Evolutionary conservation across 2,329 filamentous ascomycete genomes (phyloP).

Genomic region (Aspergillus quadrilineatus): DNA sequence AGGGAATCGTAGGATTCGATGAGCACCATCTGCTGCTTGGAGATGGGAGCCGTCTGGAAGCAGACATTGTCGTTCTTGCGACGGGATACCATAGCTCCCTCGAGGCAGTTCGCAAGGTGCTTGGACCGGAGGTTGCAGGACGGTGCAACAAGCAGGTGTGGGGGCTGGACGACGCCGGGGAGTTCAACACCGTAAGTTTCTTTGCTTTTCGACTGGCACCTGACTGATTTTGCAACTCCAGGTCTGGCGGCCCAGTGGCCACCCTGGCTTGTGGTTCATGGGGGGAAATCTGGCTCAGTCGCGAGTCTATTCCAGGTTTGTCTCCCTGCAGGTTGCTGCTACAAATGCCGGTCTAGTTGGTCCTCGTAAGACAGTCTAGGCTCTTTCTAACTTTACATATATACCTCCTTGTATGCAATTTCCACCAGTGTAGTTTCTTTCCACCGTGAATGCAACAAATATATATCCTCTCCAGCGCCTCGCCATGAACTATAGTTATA

Average conservation of each 20-base stretch:
- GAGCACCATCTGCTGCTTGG: neutral
- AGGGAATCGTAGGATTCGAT: neutral
- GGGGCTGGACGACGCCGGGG: constrained; percentile 9
- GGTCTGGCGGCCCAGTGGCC: constrained; percentile 9
- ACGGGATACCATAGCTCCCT: neutral
- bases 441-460: no score
- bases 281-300: neutral
- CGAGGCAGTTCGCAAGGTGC: neutral
- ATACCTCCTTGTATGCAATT: no score
- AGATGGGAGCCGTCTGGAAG: neutral
- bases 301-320: constrained; percentile 1
- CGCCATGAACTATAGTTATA: neutral
- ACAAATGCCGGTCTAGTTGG: neutral
- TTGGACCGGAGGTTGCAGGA: neutral
- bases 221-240: neutral
- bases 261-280: constrained; percentile 11
- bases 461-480: no score
- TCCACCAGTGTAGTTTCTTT: no score
- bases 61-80: constrained; percentile 7
- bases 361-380: neutral
- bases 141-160: neutral
- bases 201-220: neutral
- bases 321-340: constrained; percentile 8
- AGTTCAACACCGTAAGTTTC: constrained; percentile 2
- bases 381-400: neutral